Conservation (phyloP, 192 early-diverging fungal genomes). For the Coemansia sp. region DNA sequence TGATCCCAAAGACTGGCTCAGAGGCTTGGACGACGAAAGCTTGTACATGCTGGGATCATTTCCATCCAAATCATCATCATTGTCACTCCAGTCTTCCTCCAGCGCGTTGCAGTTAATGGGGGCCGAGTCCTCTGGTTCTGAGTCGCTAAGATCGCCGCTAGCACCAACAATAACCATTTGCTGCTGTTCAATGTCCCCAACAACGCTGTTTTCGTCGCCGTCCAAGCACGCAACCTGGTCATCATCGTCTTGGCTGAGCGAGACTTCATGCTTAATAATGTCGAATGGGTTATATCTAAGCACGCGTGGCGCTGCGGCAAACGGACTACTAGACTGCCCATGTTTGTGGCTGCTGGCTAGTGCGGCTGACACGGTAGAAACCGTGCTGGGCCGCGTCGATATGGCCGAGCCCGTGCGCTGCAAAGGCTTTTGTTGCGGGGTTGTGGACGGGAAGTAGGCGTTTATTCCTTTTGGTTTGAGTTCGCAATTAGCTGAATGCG, state of each 20-base stretch:
- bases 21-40: not conserved
- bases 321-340: slow-evolving; percentile 5
- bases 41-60: slow-evolving; percentile 46
- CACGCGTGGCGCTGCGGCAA: slow-evolving; percentile 34
- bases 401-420: not conserved
- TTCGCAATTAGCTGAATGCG: not conserved
- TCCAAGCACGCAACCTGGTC: not conserved
- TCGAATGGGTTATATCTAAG: slow-evolving; percentile 37
- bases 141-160: slow-evolving; percentile 7
- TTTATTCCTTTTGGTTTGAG: slow-evolving; percentile 4
- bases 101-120: not conserved
- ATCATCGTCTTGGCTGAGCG: not conserved
- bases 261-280: slow-evolving; percentile 22
- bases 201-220: not conserved
- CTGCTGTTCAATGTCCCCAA: not conserved
- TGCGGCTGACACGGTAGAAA: not conserved
- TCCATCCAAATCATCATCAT: slow-evolving; percentile 20
- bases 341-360: not conserved
- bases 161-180: slow-evolving; percentile 16
- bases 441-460: slow-evolving; percentile 8
- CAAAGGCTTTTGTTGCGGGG: not conserved
- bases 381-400: not conserved
- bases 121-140: slow-evolving; percentile 7
- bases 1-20: not conserved
- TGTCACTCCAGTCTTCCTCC: slow-evolving; percentile 1